Conservation (phyloP, 164 flowering plant genomes). For the Chimonanthus praecox region DNA sequence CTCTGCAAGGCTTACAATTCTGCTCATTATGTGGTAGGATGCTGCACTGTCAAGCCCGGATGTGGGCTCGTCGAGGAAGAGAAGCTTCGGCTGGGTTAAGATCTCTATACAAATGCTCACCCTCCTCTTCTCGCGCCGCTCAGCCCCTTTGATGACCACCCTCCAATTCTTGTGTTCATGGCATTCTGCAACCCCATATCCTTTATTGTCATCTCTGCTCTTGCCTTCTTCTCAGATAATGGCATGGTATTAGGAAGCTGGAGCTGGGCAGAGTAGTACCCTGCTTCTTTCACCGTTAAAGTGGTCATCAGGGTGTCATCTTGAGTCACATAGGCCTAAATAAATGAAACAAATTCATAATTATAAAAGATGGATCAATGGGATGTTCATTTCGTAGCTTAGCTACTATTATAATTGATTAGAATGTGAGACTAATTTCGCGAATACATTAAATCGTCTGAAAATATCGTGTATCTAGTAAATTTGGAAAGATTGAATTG, state of each 20-base stretch:
- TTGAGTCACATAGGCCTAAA: constrained; percentile 65
- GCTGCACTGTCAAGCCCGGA: constrained; percentile 73
- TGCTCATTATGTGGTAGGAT: constrained; percentile 42
- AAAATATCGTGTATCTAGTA: no score
- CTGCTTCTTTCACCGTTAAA: constrained; percentile 51
- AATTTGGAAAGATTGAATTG: no score
- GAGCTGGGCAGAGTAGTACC: constrained; percentile 58
- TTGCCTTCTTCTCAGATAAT: constrained; percentile 30
- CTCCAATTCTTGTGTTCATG: constrained; percentile 50
- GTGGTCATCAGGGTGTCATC: constrained; percentile 46
- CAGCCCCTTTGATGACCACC: constrained; percentile 42
- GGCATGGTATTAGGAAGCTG: constrained; percentile 49
- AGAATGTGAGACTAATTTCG: no score
- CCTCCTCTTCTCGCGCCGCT: constrained; percentile 57
- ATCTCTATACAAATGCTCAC: constrained; percentile 59
- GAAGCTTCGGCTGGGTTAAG: constrained; percentile 42
- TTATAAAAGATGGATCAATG: not conserved
- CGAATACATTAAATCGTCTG: no score
- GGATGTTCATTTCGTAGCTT: no score
- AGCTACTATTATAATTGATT: no score
- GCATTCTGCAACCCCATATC: constrained; percentile 60
- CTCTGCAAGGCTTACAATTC: constrained; percentile 24
- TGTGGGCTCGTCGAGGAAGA: constrained; percentile 72
- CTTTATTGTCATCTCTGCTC: constrained; percentile 39
- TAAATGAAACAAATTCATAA: not conserved